Percentiles rank a stretch among this genome's conserved stretches.
Evolutionary conservation across 2,329 filamentous ascomycete species (phyloP).

Genomic region (Penicillium sp.): DNA sequence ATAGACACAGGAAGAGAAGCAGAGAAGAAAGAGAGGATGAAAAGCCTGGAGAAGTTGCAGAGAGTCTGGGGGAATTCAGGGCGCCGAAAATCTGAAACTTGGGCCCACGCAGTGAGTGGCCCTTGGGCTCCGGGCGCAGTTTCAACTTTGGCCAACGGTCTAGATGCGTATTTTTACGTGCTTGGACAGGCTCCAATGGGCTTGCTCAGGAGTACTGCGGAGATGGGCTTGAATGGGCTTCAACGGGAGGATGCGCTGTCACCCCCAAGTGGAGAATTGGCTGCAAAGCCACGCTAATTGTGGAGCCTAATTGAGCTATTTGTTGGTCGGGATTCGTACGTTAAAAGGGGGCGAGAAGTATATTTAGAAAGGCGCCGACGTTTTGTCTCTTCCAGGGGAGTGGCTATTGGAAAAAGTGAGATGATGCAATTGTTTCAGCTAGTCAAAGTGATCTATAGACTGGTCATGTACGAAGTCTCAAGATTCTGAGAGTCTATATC

Average conservation of each 20-base stretch:
- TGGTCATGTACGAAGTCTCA: too few relatives aligned
- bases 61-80: background rate
- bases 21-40: slow-evolving; percentile 3
- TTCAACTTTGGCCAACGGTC: slow-evolving; percentile 15
- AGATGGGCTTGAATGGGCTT: background rate
- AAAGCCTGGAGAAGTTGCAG: background rate
- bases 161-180: background rate
- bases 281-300: slow-evolving; percentile 2
- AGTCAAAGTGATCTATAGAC: background rate
- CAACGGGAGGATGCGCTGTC: background rate
- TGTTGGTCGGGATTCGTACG: slow-evolving; percentile 1
- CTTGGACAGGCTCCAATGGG: background rate
- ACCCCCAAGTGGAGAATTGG: background rate
- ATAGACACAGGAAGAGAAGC: background rate
- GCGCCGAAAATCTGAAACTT: slow-evolving; percentile 16
- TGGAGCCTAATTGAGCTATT: background rate
- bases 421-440: background rate
- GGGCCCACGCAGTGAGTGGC: slow-evolving; percentile 4
- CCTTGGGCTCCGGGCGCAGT: slow-evolving; percentile 13
- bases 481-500: background rate
- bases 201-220: background rate
- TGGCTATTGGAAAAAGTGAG: background rate
- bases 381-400: background rate
- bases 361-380: background rate
- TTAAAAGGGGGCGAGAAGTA: background rate